Conservation (phyloP, 495 filamentous ascomycete species). For the Penicillium chermesinum region DNA sequence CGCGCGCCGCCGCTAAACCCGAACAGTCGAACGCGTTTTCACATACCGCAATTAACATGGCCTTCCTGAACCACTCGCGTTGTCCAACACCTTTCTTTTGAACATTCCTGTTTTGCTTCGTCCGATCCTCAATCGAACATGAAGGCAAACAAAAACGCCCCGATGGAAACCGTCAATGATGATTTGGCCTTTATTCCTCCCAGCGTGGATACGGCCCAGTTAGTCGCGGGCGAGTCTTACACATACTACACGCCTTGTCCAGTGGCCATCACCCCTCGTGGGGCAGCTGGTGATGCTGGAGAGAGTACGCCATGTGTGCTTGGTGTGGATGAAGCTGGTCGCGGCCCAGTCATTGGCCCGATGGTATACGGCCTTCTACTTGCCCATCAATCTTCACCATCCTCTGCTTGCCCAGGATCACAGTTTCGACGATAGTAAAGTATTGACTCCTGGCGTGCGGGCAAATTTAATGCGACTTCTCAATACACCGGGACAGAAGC, state of each 20-base stretch:
- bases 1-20: conserved; percentile 37
- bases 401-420: conserved; percentile 69
- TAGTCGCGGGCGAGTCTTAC: conserved; percentile 73
- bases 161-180: conserved; percentile 4
- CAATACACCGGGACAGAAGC: conserved; percentile 59
- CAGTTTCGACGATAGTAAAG: conserved; percentile 90
- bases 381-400: conserved; percentile 61
- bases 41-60: conserved; percentile 5
- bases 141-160: conserved; percentile 1
- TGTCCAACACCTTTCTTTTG: neutral
- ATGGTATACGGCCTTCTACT: conserved; percentile 97
- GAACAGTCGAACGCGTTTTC: conserved; percentile 40
- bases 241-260: conserved; percentile 76
- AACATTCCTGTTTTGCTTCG: neutral
- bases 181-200: conserved; percentile 64
- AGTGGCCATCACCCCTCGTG: conserved; percentile 38
- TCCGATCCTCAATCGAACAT: neutral
- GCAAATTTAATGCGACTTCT: conserved; percentile 69
- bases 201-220: conserved; percentile 56
- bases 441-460: conserved; percentile 67
- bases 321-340: conserved; percentile 92
- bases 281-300: conserved; percentile 10
- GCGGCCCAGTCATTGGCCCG: conserved; percentile 90
- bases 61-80: neutral
- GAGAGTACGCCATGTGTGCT: conserved; percentile 56